Conservation (phyloP, 305 asterid genomes). For the Fraxinus dipetala region DNA sequence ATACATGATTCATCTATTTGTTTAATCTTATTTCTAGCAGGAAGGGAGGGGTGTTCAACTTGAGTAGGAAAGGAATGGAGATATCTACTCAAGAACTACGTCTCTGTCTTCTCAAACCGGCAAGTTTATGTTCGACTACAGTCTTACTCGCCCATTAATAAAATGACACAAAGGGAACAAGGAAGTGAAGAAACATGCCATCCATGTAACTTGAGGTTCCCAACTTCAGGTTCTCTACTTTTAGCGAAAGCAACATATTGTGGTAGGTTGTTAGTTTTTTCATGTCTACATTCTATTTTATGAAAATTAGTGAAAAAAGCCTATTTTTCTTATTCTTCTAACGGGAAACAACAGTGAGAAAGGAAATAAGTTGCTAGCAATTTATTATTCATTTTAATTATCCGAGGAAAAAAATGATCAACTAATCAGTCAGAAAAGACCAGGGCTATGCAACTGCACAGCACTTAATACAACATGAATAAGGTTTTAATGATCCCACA, state of each 20-base stretch:
- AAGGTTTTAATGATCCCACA: not conserved
- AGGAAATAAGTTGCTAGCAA: not conserved
- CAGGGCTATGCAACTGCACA: not conserved
- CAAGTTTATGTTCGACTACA: not conserved
- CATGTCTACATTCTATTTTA: not conserved
- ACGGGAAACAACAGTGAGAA: not conserved
- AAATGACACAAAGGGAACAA: not conserved
- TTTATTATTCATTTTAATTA: not conserved
- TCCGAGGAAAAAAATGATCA: not conserved
- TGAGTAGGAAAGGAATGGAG: not conserved
- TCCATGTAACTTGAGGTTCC: not conserved
- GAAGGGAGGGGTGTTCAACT: not conserved
- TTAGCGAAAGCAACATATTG: not conserved
- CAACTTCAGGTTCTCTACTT: not conserved
- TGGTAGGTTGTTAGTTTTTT: not conserved
- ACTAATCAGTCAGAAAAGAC: not conserved
- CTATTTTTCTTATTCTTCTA: not conserved
- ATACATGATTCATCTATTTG: not conserved
- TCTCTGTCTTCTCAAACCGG: not conserved
- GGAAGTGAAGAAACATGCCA: not conserved
- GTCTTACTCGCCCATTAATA: not conserved
- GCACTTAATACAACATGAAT: not conserved
- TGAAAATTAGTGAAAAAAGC: not conserved
- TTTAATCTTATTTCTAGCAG: not conserved
- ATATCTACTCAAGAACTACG: not conserved